Evolutionary conservation across 306 rosid species (phyloP).

Genomic region (apple (Malus domestica)): ASM211411v1 NC_041798.1:2353501-2354000

Average conservation of each 20-base stretch:
- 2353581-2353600: neutral
- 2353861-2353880: neutral
- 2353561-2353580: slow-evolving; percentile 14
- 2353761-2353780: neutral
- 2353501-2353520: neutral
- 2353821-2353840: neutral
- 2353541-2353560: slow-evolving; percentile 3
- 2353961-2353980: slow-evolving; percentile 7
- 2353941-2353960: slow-evolving; percentile 22
- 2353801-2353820: neutral
- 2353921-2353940: slow-evolving; percentile 19
- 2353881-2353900: neutral
- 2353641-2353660: neutral
- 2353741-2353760: slow-evolving; percentile 29
- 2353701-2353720: slow-evolving; percentile 23
- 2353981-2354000: slow-evolving; percentile 21
- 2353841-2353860: slow-evolving; percentile 10
- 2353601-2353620: slow-evolving; percentile 5
- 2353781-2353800: neutral
- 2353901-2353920: slow-evolving; percentile 10
- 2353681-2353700: no score
- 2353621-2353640: slow-evolving; percentile 22
- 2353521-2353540: neutral
- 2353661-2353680: neutral
- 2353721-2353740: slow-evolving; percentile 13